These are phyloP conservation scores for Colletotrichum phormii DNA, from an alignment of 2,329 filamentous ascomycete genomes.

Conservation along the genomic window DNA sequence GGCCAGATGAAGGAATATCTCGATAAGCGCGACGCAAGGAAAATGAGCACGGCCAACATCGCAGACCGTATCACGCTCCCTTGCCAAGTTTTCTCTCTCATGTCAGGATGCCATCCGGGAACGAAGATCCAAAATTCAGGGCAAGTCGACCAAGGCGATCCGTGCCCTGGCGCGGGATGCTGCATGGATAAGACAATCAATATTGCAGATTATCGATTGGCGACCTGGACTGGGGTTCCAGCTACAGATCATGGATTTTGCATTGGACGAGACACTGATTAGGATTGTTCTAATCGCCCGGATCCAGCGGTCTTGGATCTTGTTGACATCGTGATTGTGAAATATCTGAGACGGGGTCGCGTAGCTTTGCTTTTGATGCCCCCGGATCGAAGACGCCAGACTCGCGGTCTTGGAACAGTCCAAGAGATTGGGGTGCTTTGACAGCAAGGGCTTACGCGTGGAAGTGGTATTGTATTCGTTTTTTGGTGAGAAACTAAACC, in stretches of 20 bases:
- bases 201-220: background rate
- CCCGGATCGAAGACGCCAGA: background rate
- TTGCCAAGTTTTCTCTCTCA: background rate
- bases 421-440: background rate
- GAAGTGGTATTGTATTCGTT: background rate
- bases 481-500: background rate
- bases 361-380: background rate
- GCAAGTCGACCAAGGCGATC: background rate
- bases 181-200: background rate
- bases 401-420: background rate
- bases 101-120: background rate
- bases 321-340: no score
- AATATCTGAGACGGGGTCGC: background rate
- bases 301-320: background rate
- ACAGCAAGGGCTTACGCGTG: background rate
- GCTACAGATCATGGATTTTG: background rate
- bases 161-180: background rate
- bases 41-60: constrained; percentile 2
- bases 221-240: background rate
- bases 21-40: background rate
- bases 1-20: constrained; percentile 9
- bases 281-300: background rate
- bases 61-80: background rate
- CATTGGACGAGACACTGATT: background rate
- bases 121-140: background rate